Evolutionary conservation across 2,329 filamentous ascomycete species (phyloP).

Genomic region (Epichloe gansuensis): DNA sequence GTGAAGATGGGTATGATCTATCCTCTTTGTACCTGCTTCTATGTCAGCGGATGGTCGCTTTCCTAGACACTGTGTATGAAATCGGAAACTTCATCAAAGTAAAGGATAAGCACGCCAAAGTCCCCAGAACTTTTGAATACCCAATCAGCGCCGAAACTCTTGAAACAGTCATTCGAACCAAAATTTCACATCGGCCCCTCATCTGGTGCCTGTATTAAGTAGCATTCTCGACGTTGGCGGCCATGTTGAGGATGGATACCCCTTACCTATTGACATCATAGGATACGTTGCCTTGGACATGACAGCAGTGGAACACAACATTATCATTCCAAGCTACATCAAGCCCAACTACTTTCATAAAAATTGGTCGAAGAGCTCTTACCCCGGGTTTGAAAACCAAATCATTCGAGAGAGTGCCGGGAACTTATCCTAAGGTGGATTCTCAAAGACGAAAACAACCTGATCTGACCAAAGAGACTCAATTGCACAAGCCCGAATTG

Average conservation of each 20-base stretch:
- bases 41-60: constrained; percentile 10
- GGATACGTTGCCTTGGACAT: constrained; percentile 18
- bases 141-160: constrained; percentile 7
- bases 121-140: constrained; percentile 14
- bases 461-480: neutral
- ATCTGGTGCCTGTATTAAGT: constrained; percentile 15
- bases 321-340: constrained; percentile 20
- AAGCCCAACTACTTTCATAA: constrained; percentile 13
- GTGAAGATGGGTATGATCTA: constrained; percentile 11
- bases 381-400: constrained; percentile 10
- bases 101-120: constrained; percentile 12
- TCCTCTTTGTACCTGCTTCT: constrained; percentile 12
- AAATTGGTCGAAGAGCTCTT: constrained; percentile 14
- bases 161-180: constrained; percentile 11
- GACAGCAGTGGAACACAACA: constrained; percentile 15
- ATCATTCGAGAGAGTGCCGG: constrained; percentile 12
- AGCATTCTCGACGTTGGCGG: constrained; percentile 11
- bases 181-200: constrained; percentile 16
- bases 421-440: constrained; percentile 15
- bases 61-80: constrained; percentile 16
- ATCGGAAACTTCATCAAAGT: constrained; percentile 16
- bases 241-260: neutral
- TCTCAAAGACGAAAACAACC: constrained; percentile 4
- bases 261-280: constrained; percentile 14
- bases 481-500: neutral